Base-by-base conservation (phyloP, 2,329 filamentous ascomycete species). In the Cytospora schulzeri region DNA sequence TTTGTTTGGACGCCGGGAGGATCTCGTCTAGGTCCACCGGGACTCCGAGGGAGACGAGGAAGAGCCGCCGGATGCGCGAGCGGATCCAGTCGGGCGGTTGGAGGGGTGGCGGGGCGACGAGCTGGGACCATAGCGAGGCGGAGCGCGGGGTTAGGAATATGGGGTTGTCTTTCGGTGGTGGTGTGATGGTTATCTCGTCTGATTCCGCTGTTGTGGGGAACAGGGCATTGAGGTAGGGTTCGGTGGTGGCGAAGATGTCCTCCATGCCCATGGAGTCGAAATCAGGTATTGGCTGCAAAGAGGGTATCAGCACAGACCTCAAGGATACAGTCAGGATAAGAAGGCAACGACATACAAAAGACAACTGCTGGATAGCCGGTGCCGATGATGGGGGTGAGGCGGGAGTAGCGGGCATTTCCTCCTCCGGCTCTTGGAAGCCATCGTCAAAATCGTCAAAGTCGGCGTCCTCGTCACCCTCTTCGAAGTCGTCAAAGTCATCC, bases 11-110 rank as follows among this genome's bases (percentile, higher is more conserved):
- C 0, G 94, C 93, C 0, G 95, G 95, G 9, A 99, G 85, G 62
- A 99, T 98, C 79, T 99, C 95, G 76, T 99, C 95, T 0, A 99
- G 84, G 72, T 99, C 95, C 53, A 99, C 92, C 1, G 95, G 95
- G 0, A 99, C 95, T 22, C 95, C 95, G 0, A 99, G 86, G 1
- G 93, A 97, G 61, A 99, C 93, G 51, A 99, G 87, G 75, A 99
- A 99, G 29, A 99, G 86, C 31, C 95, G 91, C 60, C 95, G 89
- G 71, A 97, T 99, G 59, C 93, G 91, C 60, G 93, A 97, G 68
- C 95, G 92, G 65, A 97, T 96, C 95, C 95, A 99, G 76, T 99
- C 95, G 0, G 95, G 94, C 7, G 95, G 95, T 72, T 97, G 93
- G 45, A 99, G 86, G 2, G 95, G 93, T 2, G 95, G 95, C 24